These are phyloP conservation scores for Zymoseptoria brevis DNA, from an alignment of 2,329 filamentous ascomycete species.

Conservation along the genomic window DNA sequence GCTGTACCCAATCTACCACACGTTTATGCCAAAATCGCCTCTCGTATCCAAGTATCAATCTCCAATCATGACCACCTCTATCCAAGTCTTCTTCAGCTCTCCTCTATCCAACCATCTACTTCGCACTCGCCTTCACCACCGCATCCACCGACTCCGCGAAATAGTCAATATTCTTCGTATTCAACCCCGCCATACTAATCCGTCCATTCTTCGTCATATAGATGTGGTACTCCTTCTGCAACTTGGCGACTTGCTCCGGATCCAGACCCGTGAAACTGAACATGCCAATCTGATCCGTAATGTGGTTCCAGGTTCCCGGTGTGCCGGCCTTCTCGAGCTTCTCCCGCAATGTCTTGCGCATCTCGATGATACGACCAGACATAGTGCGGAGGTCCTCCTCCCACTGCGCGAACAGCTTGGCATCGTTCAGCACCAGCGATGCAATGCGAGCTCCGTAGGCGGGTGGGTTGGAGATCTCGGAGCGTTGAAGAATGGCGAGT, in stretches of 20 bases:
- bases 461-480: constrained; percentile 94
- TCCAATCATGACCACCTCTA: neutral
- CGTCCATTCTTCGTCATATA: constrained; percentile 97
- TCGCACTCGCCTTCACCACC: constrained; percentile 55
- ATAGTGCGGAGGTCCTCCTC: constrained; percentile 85
- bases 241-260: constrained; percentile 63
- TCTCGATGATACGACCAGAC: constrained; percentile 88
- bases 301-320: constrained; percentile 90
- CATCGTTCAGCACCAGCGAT: constrained; percentile 73
- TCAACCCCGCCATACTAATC: constrained; percentile 97
- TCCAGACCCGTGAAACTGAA: constrained; percentile 85
- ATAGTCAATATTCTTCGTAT: constrained; percentile 85
- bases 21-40: neutral
- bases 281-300: constrained; percentile 99
- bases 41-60: neutral
- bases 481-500: constrained; percentile 87
- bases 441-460: constrained; percentile 90
- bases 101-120: constrained; percentile 1
- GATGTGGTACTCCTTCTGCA: constrained; percentile 64
- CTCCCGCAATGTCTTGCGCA: constrained; percentile 69
- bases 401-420: constrained; percentile 78
- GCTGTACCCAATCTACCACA: neutral
- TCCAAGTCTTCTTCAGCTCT: neutral
- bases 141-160: constrained; percentile 83
- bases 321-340: constrained; percentile 81